Base-by-base conservation (phyloP, 805 yeast species). In the Candida succiphila region DNA sequence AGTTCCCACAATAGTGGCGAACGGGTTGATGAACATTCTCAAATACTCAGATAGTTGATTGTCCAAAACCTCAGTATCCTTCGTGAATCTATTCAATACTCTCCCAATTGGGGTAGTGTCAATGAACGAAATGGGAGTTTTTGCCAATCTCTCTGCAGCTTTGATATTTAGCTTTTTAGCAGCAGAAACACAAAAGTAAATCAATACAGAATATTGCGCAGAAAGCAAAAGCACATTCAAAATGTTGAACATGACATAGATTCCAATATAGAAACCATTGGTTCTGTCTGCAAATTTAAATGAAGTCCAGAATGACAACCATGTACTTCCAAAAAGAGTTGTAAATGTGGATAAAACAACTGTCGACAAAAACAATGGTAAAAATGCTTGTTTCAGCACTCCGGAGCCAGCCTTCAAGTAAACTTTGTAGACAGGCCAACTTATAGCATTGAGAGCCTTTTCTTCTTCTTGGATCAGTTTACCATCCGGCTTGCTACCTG, bases 71-170 rank as follows among this genome's bases (percentile, higher is more conserved):
- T 86, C 94, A 0, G 92, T 80, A 54, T 86, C 96, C 45, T 84
- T 84, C 3, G 95, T 84, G 54, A 85, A 86, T 44, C 95, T 64
- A 56, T 84, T 86, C 51, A 87, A 61, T 37, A 86, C 76, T 43
- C 95, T 67, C 2, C 96, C 95, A 65, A 83, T 69, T 15, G 96
- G 96, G 0, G 94, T 82, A 10, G 85, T 75, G 49, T 87, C 95
- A 58, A 85, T 67, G 51, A 73, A 87, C 1, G 77, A 57, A 88
- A 84, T 83, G 31, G 94, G 94, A 2, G 92, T 76, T 39, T 77
- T 77, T 37, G 86, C 59, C 13, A 86, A 63, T 25, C 63, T 68
- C 29, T 65, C 56, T 32, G 75, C 65, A 0, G 94, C 87, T 32
- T 47, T 44, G 28, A 78, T 59, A 48, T 85, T 85, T 48, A 86